phyloP scores from a whole-genome alignment of 106 monocot species.

The Dioscorea zingiberensis region DNA sequence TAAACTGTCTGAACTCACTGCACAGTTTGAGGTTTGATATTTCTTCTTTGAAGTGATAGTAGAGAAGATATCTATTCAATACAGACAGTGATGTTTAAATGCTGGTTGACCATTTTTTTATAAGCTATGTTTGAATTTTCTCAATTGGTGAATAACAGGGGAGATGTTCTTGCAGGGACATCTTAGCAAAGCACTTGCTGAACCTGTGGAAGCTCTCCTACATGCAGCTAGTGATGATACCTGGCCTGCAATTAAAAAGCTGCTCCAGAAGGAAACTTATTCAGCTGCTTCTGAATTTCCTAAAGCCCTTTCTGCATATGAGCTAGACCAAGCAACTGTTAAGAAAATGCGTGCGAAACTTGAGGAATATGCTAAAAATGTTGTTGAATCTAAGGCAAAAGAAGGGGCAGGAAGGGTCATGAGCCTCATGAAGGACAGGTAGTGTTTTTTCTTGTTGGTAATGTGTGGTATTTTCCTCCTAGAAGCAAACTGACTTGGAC shows the following conservation, averaged over 20 bases:
- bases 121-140: too few species aligned
- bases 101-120: too few species aligned
- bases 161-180: slow-evolving; percentile 40
- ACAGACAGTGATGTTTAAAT: neutral
- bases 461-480: neutral
- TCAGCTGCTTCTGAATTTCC: slow-evolving; percentile 41
- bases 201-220: slow-evolving; percentile 85
- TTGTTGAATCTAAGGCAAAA: slow-evolving; percentile 85
- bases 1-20: slow-evolving; percentile 66
- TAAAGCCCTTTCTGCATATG: slow-evolving; percentile 59
- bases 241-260: slow-evolving; percentile 77
- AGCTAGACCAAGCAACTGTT: slow-evolving; percentile 52
- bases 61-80: neutral
- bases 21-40: slow-evolving; percentile 52
- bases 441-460: neutral
- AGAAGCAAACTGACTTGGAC: neutral
- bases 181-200: slow-evolving; percentile 57
- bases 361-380: slow-evolving; percentile 57
- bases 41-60: neutral
- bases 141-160: too few species aligned
- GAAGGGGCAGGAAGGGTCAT: slow-evolving; percentile 83
- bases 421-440: slow-evolving; percentile 97
- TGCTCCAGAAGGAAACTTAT: slow-evolving; percentile 72
- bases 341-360: slow-evolving; percentile 63
- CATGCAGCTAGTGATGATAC: slow-evolving; percentile 77